Percentiles rank a stretch among this genome's conserved stretches.
Evolutionary conservation across 177 flowering plant species (phyloP).

Genomic region (Vitis hybrid): DNA sequence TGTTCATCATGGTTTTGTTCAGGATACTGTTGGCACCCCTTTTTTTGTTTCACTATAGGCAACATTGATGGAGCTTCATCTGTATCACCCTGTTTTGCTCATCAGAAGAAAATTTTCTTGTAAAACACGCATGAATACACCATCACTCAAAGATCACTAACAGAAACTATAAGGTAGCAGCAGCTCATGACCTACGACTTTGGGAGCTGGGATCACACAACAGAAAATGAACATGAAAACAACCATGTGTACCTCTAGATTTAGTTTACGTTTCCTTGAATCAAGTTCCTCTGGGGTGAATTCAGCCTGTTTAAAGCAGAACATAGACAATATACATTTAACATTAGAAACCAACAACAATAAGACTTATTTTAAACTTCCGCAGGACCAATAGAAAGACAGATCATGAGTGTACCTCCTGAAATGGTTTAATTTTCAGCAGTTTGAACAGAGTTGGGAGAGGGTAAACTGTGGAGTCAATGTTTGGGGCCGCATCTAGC

Average conservation of each 20-base stretch:
- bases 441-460: constrained; percentile 47
- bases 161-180: neutral
- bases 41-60: constrained; percentile 39
- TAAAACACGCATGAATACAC: too few species aligned
- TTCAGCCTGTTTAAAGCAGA: constrained; percentile 58
- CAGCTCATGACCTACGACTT: neutral
- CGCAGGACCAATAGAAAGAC: neutral
- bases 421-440: constrained; percentile 54
- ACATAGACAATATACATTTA: neutral
- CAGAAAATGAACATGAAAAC: neutral
- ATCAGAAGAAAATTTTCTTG: neutral
- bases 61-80: constrained; percentile 28
- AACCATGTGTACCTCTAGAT: constrained; percentile 41
- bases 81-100: constrained; percentile 29
- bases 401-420: constrained; percentile 36
- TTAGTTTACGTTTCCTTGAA: constrained; percentile 48
- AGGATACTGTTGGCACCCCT: constrained; percentile 27
- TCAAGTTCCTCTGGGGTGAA: constrained; percentile 70
- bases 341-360: neutral
- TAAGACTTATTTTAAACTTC: neutral
- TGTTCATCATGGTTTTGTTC: constrained; percentile 53
- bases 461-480: constrained; percentile 47
- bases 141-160: neutral
- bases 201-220: neutral
- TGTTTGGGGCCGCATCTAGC: constrained; percentile 29